Percentiles rank a stretch among this genome's conserved stretches.
Evolutionary conservation across 225 moss, liverwort and hornwort species (phyloP).

Genomic region (Takakia lepidozioides): DNA sequence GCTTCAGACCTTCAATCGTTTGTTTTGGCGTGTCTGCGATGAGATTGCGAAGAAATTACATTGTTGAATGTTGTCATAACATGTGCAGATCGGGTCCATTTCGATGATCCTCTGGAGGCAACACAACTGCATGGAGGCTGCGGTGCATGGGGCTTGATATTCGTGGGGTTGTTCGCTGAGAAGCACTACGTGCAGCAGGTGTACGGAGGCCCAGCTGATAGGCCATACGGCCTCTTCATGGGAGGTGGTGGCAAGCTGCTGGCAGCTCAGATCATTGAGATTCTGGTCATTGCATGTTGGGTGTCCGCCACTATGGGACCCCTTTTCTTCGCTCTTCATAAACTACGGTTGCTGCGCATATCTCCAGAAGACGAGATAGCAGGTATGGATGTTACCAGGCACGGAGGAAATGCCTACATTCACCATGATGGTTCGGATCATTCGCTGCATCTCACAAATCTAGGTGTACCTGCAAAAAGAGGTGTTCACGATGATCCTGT

Average conservation of each 20-base stretch:
- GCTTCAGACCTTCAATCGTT: no score
- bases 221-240: slow-evolving; percentile 66
- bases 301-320: slow-evolving; percentile 54
- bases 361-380: slow-evolving; percentile 58
- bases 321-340: slow-evolving; percentile 49
- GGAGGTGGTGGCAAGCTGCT: slow-evolving; percentile 80
- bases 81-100: slow-evolving; percentile 11
- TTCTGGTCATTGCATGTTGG: slow-evolving; percentile 58
- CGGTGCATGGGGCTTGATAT: slow-evolving; percentile 79
- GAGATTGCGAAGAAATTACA: no score
- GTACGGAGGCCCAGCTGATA: slow-evolving; percentile 15
- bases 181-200: slow-evolving; percentile 33
- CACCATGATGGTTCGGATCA: slow-evolving; percentile 35
- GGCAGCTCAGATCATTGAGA: slow-evolving; percentile 67
- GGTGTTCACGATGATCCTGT: no score
- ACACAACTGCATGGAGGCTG: slow-evolving; percentile 85
- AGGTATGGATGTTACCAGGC: slow-evolving; percentile 77
- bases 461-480: no score
- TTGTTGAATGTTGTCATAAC: no score
- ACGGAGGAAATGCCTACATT: slow-evolving; percentile 74
- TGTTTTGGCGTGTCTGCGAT: no score
- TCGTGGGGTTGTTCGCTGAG: slow-evolving; percentile 75
- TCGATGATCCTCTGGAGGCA: slow-evolving; percentile 87
- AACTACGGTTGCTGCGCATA: slow-evolving; percentile 47
- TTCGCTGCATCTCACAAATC: slow-evolving; percentile 9